Conservation (phyloP, 2,329 filamentous ascomycete species). For the Herpotrichia juniperi region DNA sequence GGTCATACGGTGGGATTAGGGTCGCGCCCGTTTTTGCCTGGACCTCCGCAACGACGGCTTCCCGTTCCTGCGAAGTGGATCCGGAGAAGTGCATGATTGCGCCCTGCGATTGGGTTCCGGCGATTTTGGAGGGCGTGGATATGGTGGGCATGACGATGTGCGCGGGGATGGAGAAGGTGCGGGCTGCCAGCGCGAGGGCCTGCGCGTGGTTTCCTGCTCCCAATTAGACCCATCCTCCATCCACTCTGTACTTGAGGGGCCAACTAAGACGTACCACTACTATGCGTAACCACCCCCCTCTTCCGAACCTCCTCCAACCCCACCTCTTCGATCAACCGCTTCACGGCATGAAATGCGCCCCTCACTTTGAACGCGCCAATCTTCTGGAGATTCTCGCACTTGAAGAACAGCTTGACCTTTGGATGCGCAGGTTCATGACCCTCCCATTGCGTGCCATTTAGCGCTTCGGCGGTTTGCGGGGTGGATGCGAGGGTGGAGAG, state of each 20-base stretch:
- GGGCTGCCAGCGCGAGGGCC: slow-evolving; percentile 85
- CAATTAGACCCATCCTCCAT: neutral
- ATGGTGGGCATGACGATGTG: slow-evolving; percentile 94
- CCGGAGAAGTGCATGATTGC: slow-evolving; percentile 82
- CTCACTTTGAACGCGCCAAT: slow-evolving; percentile 92
- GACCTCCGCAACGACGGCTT: slow-evolving; percentile 74
- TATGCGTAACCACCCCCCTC: slow-evolving; percentile 87
- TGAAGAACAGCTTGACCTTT: slow-evolving; percentile 81
- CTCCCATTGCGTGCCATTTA: slow-evolving; percentile 64
- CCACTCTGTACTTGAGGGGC: slow-evolving; percentile 5
- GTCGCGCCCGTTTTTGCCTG: slow-evolving; percentile 74
- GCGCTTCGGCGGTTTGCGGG: slow-evolving; percentile 62
- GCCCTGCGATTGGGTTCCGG: slow-evolving; percentile 78
- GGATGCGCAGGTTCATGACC: slow-evolving; percentile 66
- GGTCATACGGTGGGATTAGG: slow-evolving; percentile 88
- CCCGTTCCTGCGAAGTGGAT: slow-evolving; percentile 78
- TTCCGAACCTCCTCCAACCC: slow-evolving; percentile 49
- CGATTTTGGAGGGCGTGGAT: slow-evolving; percentile 83
- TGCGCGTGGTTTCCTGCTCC: slow-evolving; percentile 87
- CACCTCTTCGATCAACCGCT: slow-evolving; percentile 67
- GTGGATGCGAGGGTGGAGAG: slow-evolving; percentile 77
- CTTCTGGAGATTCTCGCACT: slow-evolving; percentile 91
- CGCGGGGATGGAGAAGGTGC: slow-evolving; percentile 73
- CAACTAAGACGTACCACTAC: slow-evolving; percentile 66
- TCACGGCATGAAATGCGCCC: slow-evolving; percentile 86